These are phyloP conservation scores for Gossypium aridum DNA, from an alignment of 441 rosid species.

Conservation along the genomic window DNA sequence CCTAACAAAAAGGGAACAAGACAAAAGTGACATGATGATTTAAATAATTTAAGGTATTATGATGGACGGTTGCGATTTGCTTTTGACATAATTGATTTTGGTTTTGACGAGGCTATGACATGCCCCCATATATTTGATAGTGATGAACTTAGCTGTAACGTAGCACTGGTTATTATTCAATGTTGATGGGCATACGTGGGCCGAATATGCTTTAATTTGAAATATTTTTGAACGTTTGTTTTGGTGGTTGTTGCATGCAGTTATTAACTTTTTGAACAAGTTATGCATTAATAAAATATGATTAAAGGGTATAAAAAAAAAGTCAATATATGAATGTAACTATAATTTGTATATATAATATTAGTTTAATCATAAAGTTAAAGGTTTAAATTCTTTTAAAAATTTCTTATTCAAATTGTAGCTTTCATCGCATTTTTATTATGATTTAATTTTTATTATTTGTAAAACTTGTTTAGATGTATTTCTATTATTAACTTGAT, in stretches of 20 bases:
- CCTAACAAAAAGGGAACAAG: not conserved
- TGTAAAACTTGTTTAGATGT: too few relatives aligned
- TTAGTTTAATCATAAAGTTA: too few relatives aligned
- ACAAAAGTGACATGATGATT: not conserved
- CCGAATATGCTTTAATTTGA: constrained; percentile 21
- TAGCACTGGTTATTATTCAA: not conserved
- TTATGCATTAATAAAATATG: not conserved
- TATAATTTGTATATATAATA: too few relatives aligned
- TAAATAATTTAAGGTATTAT: not conserved
- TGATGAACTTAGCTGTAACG: not conserved
- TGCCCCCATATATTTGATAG: not conserved
- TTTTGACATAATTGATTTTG: not conserved
- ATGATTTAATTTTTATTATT: too few relatives aligned
- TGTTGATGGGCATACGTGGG: not conserved
- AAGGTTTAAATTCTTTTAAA: too few relatives aligned
- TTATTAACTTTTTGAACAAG: not conserved
- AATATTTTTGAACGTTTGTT: constrained; percentile 10
- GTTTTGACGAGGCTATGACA: not conserved
- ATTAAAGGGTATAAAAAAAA: not conserved
- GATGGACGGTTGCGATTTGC: not conserved
- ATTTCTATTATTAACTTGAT: too few relatives aligned
- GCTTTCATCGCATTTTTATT: too few relatives aligned
- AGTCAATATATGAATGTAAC: not conserved
- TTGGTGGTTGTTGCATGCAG: not conserved
- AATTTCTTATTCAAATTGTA: too few relatives aligned